Evolutionary conservation across 2,329 filamentous ascomycete genomes (phyloP).

Genomic region (Lachnellula hyalina): DNA sequence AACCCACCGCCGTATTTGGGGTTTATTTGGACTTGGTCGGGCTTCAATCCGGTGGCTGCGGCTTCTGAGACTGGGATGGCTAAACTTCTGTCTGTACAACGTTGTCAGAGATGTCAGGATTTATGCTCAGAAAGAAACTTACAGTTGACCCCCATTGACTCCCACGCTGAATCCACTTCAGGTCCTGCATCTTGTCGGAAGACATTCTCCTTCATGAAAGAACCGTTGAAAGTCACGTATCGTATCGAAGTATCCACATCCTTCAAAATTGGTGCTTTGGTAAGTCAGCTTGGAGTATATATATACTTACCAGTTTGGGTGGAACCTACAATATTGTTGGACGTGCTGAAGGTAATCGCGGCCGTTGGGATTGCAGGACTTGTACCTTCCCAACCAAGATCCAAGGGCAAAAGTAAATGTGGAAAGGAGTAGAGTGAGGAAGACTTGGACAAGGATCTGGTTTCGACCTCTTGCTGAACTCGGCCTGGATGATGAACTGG

Average conservation of each 20-base stretch:
- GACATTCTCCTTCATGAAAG: constrained; percentile 46
- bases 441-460: constrained; percentile 7
- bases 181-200: constrained; percentile 42
- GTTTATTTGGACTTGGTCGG: constrained; percentile 46
- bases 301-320: neutral
- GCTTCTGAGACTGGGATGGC: constrained; percentile 38
- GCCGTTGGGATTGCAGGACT: constrained; percentile 5
- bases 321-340: constrained; percentile 23
- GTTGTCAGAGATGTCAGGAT: neutral
- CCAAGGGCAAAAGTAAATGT: constrained; percentile 14
- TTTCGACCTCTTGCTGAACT: constrained; percentile 1
- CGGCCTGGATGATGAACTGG: constrained; percentile 1
- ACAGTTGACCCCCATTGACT: constrained; percentile 46
- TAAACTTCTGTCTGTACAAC: constrained; percentile 33
- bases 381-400: constrained; percentile 19
- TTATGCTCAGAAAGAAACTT: constrained; percentile 12
- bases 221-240: constrained; percentile 44
- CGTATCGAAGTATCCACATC: constrained; percentile 40
- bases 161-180: constrained; percentile 50
- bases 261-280: constrained; percentile 32
- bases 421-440: constrained; percentile 10
- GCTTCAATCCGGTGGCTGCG: constrained; percentile 36
- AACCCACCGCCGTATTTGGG: constrained; percentile 48
- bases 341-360: constrained; percentile 16
- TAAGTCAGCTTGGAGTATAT: neutral